These are phyloP conservation scores for Chlamydomonas schloesseri DNA, from an alignment of 139 green algal species.

Conservation along the genomic window DNA sequence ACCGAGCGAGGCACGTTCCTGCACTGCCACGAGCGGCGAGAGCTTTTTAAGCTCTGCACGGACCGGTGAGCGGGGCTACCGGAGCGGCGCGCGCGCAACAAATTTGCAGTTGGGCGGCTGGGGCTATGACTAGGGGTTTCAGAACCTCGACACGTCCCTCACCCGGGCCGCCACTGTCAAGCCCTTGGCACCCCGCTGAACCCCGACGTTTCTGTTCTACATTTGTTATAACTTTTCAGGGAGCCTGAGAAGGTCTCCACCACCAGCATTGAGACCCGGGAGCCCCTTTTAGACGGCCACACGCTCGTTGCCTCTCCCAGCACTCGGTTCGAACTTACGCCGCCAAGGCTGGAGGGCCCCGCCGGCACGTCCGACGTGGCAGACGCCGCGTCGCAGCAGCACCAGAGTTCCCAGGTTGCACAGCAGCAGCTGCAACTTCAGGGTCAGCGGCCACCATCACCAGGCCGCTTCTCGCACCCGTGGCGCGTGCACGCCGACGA, in stretches of 20 bases:
- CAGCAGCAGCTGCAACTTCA: too few relatives aligned
- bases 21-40: constrained; percentile 7
- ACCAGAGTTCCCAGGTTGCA: too few relatives aligned
- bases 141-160: too few relatives aligned
- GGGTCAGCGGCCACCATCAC: not conserved
- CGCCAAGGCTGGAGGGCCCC: too few relatives aligned
- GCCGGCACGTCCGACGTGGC: not conserved
- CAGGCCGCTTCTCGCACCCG: not conserved
- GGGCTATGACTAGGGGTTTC: too few relatives aligned
- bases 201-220: too few relatives aligned
- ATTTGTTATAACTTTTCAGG: not conserved
- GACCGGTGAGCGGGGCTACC: not conserved
- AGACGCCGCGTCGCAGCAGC: too few relatives aligned
- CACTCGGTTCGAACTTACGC: too few relatives aligned
- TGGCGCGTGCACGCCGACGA: constrained; percentile 17
- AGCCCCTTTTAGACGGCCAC: constrained; percentile 13
- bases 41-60: constrained; percentile 25
- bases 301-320: not conserved
- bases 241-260: constrained; percentile 5
- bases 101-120: too few relatives aligned
- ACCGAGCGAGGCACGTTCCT: constrained; percentile 3
- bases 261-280: constrained; percentile 22
- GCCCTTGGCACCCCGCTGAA: too few relatives aligned
- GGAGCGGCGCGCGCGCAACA: too few relatives aligned
- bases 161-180: too few relatives aligned